Evolutionary conservation across 306 rosid genomes (phyloP).

Genomic region (Abrus pulchellus): DNA sequence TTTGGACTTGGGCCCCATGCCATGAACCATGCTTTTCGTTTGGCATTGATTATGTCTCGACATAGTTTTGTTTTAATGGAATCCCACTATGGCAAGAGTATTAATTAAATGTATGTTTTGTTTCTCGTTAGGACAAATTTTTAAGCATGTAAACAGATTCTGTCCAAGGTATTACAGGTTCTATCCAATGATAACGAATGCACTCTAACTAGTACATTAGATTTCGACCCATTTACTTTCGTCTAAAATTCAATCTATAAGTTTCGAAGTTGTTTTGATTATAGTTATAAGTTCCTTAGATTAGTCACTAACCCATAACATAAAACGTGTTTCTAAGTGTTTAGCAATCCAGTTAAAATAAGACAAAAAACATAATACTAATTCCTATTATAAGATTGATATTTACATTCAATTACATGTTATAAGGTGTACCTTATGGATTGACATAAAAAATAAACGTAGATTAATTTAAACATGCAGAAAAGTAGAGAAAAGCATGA

Average conservation of each 20-base stretch:
- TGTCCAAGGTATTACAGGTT: background rate
- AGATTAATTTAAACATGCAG: background rate
- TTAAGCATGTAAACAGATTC: background rate
- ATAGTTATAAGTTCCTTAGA: background rate
- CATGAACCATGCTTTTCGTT: conserved; percentile 44
- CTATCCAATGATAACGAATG: background rate
- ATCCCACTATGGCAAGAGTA: background rate
- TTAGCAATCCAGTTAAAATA: background rate
- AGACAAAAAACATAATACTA: background rate
- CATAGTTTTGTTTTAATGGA: conserved; percentile 43
- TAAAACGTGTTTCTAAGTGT: background rate
- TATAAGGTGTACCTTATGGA: too few relatives aligned
- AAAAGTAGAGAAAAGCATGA: background rate
- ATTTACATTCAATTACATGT: too few relatives aligned
- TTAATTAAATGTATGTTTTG: background rate
- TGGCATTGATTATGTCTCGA: conserved; percentile 56
- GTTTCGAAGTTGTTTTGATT: background rate
- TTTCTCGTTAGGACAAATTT: background rate
- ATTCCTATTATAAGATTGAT: too few relatives aligned
- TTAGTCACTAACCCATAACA: background rate
- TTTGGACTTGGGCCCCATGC: conserved; percentile 41
- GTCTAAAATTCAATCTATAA: background rate
- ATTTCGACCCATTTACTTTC: background rate
- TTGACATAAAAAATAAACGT: too few relatives aligned
- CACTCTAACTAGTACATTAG: background rate